phyloP scores from a whole-genome alignment of 345 rosid species.

The Hirschfeldia incana region DNA sequence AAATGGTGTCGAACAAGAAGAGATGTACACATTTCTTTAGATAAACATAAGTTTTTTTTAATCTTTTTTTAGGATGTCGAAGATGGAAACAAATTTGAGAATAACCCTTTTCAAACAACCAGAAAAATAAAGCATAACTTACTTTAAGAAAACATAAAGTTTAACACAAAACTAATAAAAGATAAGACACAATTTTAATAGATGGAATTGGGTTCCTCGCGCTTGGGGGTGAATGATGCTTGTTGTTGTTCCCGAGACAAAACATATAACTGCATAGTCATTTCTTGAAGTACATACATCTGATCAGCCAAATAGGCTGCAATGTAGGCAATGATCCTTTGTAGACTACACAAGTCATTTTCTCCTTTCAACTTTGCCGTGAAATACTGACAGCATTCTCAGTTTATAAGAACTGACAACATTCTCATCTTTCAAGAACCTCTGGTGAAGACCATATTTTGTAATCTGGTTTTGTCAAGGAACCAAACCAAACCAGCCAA shows the following conservation, averaged over 20 bases:
- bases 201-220: too few relatives aligned
- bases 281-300: constrained; percentile 60
- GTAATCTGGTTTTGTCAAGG: constrained; percentile 40
- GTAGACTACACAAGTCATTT: constrained; percentile 46
- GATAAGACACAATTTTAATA: too few relatives aligned
- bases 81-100: too few relatives aligned
- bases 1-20: too few relatives aligned
- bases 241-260: constrained; percentile 36
- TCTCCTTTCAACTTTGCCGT: constrained; percentile 48
- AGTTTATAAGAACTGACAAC: constrained; percentile 36
- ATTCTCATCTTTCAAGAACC: constrained; percentile 64
- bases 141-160: too few relatives aligned
- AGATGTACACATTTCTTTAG: too few relatives aligned
- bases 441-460: constrained; percentile 37
- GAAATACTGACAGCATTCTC: constrained; percentile 38
- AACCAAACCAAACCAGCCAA: constrained; percentile 41
- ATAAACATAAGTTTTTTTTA: too few relatives aligned
- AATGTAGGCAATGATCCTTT: constrained; percentile 40
- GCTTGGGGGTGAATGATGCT: too few relatives aligned
- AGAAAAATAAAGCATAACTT: too few relatives aligned
- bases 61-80: too few relatives aligned
- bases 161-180: too few relatives aligned
- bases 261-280: constrained; percentile 44
- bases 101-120: too few relatives aligned
- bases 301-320: constrained; percentile 60